Percentiles rank a stretch among this genome's conserved stretches.
Conservation (phyloP, 2,329 filamentous ascomycete species). For the Alternaria solani region DNA sequence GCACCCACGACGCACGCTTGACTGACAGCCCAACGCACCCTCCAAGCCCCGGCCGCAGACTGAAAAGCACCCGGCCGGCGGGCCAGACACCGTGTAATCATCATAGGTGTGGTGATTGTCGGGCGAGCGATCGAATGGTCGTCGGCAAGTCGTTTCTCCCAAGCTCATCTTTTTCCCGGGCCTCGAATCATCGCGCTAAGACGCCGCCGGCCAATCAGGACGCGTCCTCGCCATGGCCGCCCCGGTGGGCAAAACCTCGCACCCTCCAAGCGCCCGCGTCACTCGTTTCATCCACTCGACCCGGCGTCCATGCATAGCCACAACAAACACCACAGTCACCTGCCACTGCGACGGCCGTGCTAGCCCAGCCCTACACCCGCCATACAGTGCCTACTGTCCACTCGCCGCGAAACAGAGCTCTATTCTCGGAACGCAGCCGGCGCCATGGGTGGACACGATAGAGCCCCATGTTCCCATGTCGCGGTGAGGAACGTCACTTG, state of each 20-base stretch:
- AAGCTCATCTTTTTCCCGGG: slow-evolving; percentile 34
- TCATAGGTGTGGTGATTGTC: slow-evolving; percentile 26
- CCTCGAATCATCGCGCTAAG: slow-evolving; percentile 27
- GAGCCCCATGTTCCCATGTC: slow-evolving; percentile 13
- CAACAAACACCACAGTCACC: slow-evolving; percentile 36
- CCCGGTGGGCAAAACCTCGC: slow-evolving; percentile 15
- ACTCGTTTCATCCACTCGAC: slow-evolving; percentile 40
- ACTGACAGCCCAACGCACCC: slow-evolving; percentile 26
- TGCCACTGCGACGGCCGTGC: slow-evolving; percentile 36
- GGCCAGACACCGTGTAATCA: slow-evolving; percentile 47
- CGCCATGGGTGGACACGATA: slow-evolving; percentile 22
- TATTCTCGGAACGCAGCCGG: slow-evolving; percentile 40
- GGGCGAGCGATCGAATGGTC: slow-evolving; percentile 21
- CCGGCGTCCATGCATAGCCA: slow-evolving; percentile 40
- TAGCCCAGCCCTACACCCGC: slow-evolving; percentile 21
- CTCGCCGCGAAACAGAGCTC: slow-evolving; percentile 40
- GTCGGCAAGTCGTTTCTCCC: slow-evolving; percentile 24
- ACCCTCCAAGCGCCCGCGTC: slow-evolving; percentile 43
- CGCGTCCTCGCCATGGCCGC: slow-evolving; percentile 22
- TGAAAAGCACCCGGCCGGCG: slow-evolving; percentile 40
- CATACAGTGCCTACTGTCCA: slow-evolving; percentile 41
- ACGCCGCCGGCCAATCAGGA: slow-evolving; percentile 40
- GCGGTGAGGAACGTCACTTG: slow-evolving; percentile 22
- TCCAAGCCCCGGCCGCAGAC: slow-evolving; percentile 30
- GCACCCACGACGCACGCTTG: slow-evolving; percentile 11